These are phyloP conservation scores for Globisporangium parvum DNA, from an alignment of 352 stramenopile genomes.

Conservation along the genomic window DNA sequence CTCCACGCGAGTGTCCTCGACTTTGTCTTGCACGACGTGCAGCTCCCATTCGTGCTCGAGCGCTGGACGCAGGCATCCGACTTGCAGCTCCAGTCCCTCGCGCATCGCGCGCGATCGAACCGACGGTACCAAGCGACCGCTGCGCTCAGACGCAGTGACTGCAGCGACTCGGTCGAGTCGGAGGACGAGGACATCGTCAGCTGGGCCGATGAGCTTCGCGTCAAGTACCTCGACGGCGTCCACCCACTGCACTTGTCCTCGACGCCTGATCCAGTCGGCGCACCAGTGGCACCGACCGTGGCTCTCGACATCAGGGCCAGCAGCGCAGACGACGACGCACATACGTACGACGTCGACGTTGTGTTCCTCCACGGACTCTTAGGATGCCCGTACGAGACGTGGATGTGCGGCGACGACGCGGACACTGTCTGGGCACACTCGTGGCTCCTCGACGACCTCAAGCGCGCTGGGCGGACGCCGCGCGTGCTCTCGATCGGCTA, in stretches of 20 bases:
- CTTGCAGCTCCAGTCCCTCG: constrained; percentile 40
- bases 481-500: constrained; percentile 80
- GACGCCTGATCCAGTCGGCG: constrained; percentile 4
- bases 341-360: constrained; percentile 60
- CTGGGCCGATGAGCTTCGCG: constrained; percentile 1
- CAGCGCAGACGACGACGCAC: background rate
- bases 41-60: constrained; percentile 34
- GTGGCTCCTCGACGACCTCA: constrained; percentile 65
- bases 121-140: background rate
- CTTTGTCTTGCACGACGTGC: constrained; percentile 31
- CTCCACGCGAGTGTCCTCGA: constrained; percentile 26
- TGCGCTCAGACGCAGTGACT: background rate
- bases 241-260: constrained; percentile 59
- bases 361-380: constrained; percentile 82
- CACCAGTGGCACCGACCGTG: background rate
- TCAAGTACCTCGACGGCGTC: constrained; percentile 67
- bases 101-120: constrained; percentile 53
- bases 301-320: constrained; percentile 6
- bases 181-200: no score
- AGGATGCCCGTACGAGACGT: constrained; percentile 74
- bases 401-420: constrained; percentile 64
- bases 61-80: constrained; percentile 40
- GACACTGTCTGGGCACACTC: constrained; percentile 52
- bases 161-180: constrained; percentile 1
- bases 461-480: constrained; percentile 43